A percentile compares a stretch with the other conserved stretches of the same genome.
Conservation (phyloP, 257 asterid genomes). For the Salvia splendens region DNA sequence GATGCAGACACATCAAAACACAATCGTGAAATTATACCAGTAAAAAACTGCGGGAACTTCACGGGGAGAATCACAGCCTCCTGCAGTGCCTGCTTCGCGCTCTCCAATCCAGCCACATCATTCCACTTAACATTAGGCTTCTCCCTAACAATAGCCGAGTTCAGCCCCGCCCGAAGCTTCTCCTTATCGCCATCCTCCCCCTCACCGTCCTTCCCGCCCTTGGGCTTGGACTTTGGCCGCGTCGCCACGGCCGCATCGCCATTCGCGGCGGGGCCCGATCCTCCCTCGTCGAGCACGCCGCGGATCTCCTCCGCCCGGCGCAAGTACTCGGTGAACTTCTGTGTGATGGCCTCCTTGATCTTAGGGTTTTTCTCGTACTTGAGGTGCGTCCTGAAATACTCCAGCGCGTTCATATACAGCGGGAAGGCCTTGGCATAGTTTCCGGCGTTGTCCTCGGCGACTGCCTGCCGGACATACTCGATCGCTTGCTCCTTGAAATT, state of each 20-base stretch:
- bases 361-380: constrained; percentile 97
- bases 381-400: constrained; percentile 90
- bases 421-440: constrained; percentile 95
- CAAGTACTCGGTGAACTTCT: constrained; percentile 88
- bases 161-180: constrained; percentile 85
- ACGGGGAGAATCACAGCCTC: constrained; percentile 98
- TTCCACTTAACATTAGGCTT: constrained; percentile 97
- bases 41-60: constrained; percentile 94
- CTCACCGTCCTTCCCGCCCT: constrained; percentile 85
- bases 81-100: constrained; percentile 96
- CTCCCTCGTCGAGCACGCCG: constrained; percentile 87
- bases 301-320: constrained; percentile 99
- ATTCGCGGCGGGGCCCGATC: constrained; percentile 66
- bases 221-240: constrained; percentile 79
- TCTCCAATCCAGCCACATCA: constrained; percentile 98
- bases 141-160: constrained; percentile 89
- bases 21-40: constrained; percentile 49
- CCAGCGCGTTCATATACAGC: constrained; percentile 91
- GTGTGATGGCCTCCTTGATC: constrained; percentile 93
- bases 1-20: constrained; percentile 15
- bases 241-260: constrained; percentile 95
- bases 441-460: constrained; percentile 88
- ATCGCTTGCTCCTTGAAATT: constrained; percentile 98
- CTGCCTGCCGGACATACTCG: constrained; percentile 91
- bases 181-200: constrained; percentile 92